Evolutionary conservation across 257 asterid species (phyloP), one percentile per base, ranked within the genome.

Genomic region (Schizonepeta tenuifolia): DNA sequence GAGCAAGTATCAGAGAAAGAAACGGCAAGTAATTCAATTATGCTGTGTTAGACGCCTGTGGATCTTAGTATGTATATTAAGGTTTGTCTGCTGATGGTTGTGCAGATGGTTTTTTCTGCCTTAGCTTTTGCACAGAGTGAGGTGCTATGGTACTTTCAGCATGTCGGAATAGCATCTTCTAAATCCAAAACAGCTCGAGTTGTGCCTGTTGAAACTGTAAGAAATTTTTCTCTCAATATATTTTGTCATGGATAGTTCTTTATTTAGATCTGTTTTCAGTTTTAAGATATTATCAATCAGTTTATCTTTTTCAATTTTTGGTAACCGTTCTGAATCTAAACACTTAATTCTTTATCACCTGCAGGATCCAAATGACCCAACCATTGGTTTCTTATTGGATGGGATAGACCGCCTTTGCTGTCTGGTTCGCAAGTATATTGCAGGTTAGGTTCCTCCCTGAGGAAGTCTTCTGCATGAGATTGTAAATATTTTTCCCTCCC

Each of bases 331-430:
- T 68, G 64, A 67, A 56, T 65, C 14, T 11, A 35, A 67, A 36
- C 65, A 33, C 44, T 61, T 70, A 20, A 57, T 53, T 24, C 68
- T 69, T 65, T 58, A 41, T 51, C 38, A 21, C 50, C 3, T 72
- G 80, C 87, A 95, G 99, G 98, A 92, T 82, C 91, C 99, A 76
- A 95, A 83, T 83, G 99, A 95, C 83, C 97, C 98, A 77, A 95
- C 99, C 67, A 88, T 95, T 75, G 99, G 99, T 50, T 95, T 87
- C 83, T 80, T 95, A 71, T 82, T 95, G 74, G 99, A 95, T 74
- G 98, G 99, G 63, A 90, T 95, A 95, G 99, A 95, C 81, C 89
- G 70, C 57, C 98, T 95, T 76, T 92, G 98, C 82, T 87, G 96
- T 82, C 84, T 95, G 14, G 99, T 92, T 72, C 98, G 99, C 84